Evolutionary conservation across 306 rosid genomes (phyloP).

Genomic region (Dicorynia guianensis): DNA sequence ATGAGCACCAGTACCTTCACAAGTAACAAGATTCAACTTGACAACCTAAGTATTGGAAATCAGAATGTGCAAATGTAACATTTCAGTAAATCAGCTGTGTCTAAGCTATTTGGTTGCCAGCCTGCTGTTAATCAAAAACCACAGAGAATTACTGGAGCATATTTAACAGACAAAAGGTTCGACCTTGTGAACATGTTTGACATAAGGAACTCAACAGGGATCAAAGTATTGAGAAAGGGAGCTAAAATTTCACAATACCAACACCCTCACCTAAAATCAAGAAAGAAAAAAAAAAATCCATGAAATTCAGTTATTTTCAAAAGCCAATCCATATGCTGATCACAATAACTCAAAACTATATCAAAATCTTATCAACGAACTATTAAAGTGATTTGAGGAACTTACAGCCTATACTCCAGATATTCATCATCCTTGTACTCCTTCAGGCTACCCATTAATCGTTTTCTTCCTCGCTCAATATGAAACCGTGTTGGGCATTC

Average conservation of each 20-base stretch:
- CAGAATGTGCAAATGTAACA: neutral
- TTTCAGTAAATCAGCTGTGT: slow-evolving; percentile 23
- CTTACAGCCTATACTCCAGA: slow-evolving; percentile 92
- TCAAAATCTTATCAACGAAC: slow-evolving; percentile 18
- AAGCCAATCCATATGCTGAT: slow-evolving; percentile 18
- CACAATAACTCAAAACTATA: neutral
- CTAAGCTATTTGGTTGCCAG: slow-evolving; percentile 10
- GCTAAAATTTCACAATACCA: neutral
- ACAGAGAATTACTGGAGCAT: slow-evolving; percentile 33
- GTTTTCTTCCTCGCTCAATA: slow-evolving; percentile 81
- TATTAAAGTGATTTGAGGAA: slow-evolving; percentile 31
- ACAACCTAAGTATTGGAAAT: slow-evolving; percentile 23
- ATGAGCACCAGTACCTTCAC: slow-evolving; percentile 95
- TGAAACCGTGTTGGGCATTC: slow-evolving; percentile 91
- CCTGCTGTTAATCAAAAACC: slow-evolving; percentile 18
- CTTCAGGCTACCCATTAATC: slow-evolving; percentile 78
- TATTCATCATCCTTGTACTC: slow-evolving; percentile 90
- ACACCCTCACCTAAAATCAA: neutral
- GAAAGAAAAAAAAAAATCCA: neutral
- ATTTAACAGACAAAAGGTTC: neutral
- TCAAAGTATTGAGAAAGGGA: too few relatives aligned
- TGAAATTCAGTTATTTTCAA: neutral
- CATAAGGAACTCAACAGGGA: too few relatives aligned
- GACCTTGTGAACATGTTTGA: too few relatives aligned
- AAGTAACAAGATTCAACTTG: slow-evolving; percentile 30